Base-by-base conservation (phyloP, 2,329 filamentous ascomycete genomes). In the Fusarium nematophilum region DNA sequence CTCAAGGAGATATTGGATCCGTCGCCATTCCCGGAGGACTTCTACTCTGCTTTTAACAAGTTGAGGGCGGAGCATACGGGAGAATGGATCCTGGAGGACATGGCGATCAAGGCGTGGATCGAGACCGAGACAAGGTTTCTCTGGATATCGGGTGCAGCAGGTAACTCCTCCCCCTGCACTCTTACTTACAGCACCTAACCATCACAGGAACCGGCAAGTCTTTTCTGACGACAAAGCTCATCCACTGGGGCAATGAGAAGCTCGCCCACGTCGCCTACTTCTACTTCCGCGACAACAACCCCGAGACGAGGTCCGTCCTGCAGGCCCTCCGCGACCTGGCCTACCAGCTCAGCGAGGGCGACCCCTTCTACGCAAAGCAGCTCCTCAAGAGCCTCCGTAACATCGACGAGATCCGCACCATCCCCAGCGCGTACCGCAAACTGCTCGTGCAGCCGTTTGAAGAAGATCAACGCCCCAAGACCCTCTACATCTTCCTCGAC, bases 231-330 rank as follows among this genome's bases (percentile, higher is more conserved):
- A 73, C 79, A 1, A 74, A 72, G n/a, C 69, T 82, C 6, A 75
- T 83, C n/a, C 62, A 73, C 2, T 81, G 69, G 74, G 68, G 62
- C n/a, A 66, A 62, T 4, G 71, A 73, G n/a, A 70, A 73, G 21
- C 68, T 72, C n/a, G 69, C 68, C 1, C 75, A 72, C 9, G 36
- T 71, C 2, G 80, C 71, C 1, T 83, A 81, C 65, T 81, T 81
- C 49, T 83, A 80, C 66, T 81, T 82, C 65, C 76, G 79, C 21
- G 76, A 80, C 45, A 79, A 79, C 54, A 78, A 79, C 47, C 78
- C 79, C 1, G 73, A 79, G 29, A 80, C 79, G 0, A 68, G 78
- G 34, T 80, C 78, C 5, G 72, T 81, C 7, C 72, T 78, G 9
- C 78, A 80, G 47, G 79, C 78, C 1, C 70, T 83, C 5, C 72